phyloP scores from a whole-genome alignment of 176 grass and related monocot genomes.

The Lolium multiflorum region DNA sequence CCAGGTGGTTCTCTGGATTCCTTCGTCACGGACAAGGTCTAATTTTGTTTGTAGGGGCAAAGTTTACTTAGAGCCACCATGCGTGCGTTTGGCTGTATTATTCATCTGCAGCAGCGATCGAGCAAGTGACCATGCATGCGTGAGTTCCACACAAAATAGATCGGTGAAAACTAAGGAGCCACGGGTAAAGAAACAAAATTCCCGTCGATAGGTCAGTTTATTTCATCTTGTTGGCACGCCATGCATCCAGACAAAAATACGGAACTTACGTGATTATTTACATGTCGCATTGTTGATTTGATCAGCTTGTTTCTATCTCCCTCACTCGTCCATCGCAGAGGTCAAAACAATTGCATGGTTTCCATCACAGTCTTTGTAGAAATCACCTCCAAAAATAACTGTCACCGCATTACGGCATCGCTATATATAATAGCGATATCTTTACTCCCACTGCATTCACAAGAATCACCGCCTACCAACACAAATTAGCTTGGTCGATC shows the following conservation, averaged over 20 bases:
- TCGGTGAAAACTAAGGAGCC: neutral
- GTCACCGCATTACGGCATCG: neutral
- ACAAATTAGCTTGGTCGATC: neutral
- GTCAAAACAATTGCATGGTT: conserved; percentile 44
- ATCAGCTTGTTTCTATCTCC: neutral
- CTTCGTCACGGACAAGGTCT: neutral
- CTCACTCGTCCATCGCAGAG: neutral
- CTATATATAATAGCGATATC: neutral
- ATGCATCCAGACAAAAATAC: neutral
- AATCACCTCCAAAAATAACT: neutral
- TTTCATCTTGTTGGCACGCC: neutral
- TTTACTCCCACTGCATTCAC: neutral
- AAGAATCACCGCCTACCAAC: neutral
- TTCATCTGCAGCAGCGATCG: neutral
- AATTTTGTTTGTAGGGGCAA: neutral
- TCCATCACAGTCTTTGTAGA: conserved; percentile 25
- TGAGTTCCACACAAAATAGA: neutral
- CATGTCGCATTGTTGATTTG: neutral
- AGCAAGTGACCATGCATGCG: neutral
- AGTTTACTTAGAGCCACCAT: neutral
- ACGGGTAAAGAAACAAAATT: neutral
- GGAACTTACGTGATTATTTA: neutral
- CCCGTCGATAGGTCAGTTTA: neutral
- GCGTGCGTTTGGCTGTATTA: neutral
- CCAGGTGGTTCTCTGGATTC: neutral